Evolutionary conservation across 345 rosid genomes (phyloP), one percentile per base, ranked within the genome.

Genomic region (Brassica carinata): DNA sequence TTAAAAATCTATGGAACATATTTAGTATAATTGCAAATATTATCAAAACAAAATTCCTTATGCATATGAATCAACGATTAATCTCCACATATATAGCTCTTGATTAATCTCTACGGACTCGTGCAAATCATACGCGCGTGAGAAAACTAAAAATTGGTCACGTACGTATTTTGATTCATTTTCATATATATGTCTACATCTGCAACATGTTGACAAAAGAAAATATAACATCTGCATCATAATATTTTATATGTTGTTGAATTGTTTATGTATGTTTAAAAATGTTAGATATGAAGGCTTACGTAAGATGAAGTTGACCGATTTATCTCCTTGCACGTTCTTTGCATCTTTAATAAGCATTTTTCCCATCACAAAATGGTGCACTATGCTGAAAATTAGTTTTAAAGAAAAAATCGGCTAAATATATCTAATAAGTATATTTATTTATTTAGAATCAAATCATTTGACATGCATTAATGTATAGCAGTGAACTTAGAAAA

Each of bases 281-380:
- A 69, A 81, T 65, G 34, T 65, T 76, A 81, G 76, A 76, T 81
- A 71, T 76, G 26, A 76, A 75, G 73, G 80, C 76, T 76, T 76
- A 66, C 80, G 80, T 81, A 64, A 38, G 80, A 45, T 71, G 73
- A 76, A 76, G 80, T 75, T 81, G 84, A 81, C 77, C 77, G 14
- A 80, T 64, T 65, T 57, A 76, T 76, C 77, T 71, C 73, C 84
- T 33, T 53, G 66, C 84, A 81, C 84, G 83, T 75, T 76, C 76
- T 71, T 53, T 81, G 53, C 72, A 69, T 51, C 18, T 51, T n/a
- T 2, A n/a, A 51, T n/a, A 51, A 51, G 58, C 58, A 51, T 14
- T 14, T 48, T 2, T 5, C 17, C 58, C 58, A 51, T 80, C 74
- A 14, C 5, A 38, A 34, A 17, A 71, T 19, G n/a, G 67, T 53